Percentiles rank a stretch among this genome's conserved stretches.
Conservation (phyloP, 805 yeast genomes). For the Candida incommunis region DNA sequence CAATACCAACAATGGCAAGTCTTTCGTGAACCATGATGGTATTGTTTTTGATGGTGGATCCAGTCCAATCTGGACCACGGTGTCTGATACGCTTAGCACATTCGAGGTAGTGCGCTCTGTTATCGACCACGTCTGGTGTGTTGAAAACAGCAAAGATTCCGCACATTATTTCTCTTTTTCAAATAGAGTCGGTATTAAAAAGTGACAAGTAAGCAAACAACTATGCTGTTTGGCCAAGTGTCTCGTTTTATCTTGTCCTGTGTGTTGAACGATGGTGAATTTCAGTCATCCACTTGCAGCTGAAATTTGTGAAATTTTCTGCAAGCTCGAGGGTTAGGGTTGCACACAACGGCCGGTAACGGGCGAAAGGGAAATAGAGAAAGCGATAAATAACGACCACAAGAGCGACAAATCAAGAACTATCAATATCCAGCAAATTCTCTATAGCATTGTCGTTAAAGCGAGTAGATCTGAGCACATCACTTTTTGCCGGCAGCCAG, state of each 20-base stretch:
- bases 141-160: conserved; percentile 91
- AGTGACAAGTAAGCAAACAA: no score
- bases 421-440: no score
- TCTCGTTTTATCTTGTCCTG: background rate
- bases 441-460: no score
- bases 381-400: no score
- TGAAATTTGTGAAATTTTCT: no score
- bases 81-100: conserved; percentile 87
- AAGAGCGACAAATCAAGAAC: no score
- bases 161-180: conserved; percentile 53
- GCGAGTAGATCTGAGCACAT: no score
- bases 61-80: conserved; percentile 99
- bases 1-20: conserved; percentile 93
- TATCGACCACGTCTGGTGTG: conserved; percentile 64
- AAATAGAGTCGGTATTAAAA: no score
- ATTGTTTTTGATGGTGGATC: conserved; percentile 63
- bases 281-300: background rate
- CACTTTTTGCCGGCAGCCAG: no score
- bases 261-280: background rate
- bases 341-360: no score
- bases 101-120: conserved; percentile 80
- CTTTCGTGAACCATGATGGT: conserved; percentile 91
- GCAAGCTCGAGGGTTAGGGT: background rate
- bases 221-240: background rate
- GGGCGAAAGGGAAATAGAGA: no score